phyloP scores from a whole-genome alignment of 2,329 filamentous ascomycete genomes.

The Juglanconis sp. region DNA sequence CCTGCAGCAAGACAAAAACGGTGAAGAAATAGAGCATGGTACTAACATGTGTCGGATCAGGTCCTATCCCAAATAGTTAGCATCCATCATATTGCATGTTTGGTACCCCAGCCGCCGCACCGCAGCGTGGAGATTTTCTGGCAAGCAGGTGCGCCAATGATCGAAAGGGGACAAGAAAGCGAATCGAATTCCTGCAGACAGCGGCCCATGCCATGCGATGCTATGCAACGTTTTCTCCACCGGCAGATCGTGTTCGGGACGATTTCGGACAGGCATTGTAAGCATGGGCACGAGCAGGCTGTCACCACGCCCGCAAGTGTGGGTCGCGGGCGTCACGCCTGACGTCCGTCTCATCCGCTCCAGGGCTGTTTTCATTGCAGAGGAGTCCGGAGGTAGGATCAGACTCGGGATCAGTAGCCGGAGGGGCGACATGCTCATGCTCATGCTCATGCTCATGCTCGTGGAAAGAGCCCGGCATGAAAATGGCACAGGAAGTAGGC shows the following conservation, averaged over 20 bases:
- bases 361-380: not conserved
- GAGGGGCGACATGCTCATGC: not conserved
- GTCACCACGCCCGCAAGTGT: not conserved
- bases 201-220: not conserved
- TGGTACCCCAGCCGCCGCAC: constrained; percentile 2
- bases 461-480: not conserved
- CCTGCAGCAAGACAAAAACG: constrained; percentile 5
- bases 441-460: not conserved
- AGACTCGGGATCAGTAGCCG: not conserved
- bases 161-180: not conserved
- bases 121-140: constrained; percentile 1
- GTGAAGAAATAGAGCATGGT: constrained; percentile 6
- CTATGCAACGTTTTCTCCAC: constrained; percentile 10
- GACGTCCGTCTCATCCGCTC: too few species aligned
- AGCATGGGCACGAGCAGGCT: not conserved
- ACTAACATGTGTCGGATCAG: constrained; percentile 17
- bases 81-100: constrained; percentile 8
- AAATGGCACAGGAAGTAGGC: not conserved
- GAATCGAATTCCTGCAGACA: not conserved
- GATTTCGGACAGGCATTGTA: not conserved
- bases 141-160: constrained; percentile 1
- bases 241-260: not conserved
- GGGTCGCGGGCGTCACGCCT: not conserved
- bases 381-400: not conserved
- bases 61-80: constrained; percentile 13